Evolutionary conservation across 306 rosid genomes (phyloP), one percentile per base, ranked within the genome.

Genomic region (Gastrolobium bilobum): DNA sequence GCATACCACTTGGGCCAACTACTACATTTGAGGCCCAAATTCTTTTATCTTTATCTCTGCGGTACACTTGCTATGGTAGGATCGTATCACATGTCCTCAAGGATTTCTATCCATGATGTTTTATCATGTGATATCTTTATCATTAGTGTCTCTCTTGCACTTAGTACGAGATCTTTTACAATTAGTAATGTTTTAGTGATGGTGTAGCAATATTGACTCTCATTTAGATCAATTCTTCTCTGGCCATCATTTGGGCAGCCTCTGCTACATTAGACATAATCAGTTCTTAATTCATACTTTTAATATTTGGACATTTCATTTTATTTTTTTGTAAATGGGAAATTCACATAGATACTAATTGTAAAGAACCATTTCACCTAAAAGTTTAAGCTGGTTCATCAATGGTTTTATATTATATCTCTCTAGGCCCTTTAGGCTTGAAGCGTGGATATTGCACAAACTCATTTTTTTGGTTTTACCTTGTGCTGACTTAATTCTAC

Each of bases 291-390:
- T 43, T 37, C 83, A 10, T 26, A 50, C 64, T 74, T 47, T 4
- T 77, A 14, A 48, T 14, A 46, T 64, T 71, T 65, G 52, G 35
- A 34, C 13, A 61, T 75, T 53, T 71, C 62, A 50, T 71, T 53
- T 76, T 42, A 39, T 63, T 11, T 7, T 63, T 11, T 7, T 50
- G 46, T 58, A 56, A 13, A 4, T 43, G 31, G n/a, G 35, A 74
- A 13, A 31, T 74, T 58, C 6, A 9, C 58, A 34, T 74, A 10
- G 29, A 48, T 10, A 15, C n/a, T 4, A 20, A 20, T 20, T 20
- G 26, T 20, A 20, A 0, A 20, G 26, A 20, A 20, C 26, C 26
- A 20, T 20, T 1, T 20, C 26, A 20, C 26, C 26, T 20, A 20
- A 20, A 20, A 20, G 26, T 20, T 20, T 20, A 20, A 20, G 26